phyloP scores from a whole-genome alignment of 148 eudicot species.

The Rhododendron henanense region DNA sequence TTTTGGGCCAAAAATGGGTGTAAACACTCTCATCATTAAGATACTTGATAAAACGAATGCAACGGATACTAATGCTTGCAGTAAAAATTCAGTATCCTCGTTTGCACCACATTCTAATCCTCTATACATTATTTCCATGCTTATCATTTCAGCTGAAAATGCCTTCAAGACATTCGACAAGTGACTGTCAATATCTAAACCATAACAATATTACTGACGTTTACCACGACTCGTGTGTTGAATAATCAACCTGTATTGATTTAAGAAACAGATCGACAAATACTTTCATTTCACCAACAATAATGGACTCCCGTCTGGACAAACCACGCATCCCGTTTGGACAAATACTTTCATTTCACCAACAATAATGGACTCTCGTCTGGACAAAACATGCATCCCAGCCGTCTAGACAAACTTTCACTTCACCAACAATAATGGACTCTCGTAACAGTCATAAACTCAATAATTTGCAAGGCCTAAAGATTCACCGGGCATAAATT shows the following conservation, averaged over 20 bases:
- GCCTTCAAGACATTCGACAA: background rate
- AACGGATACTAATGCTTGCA: background rate
- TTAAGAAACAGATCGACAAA: background rate
- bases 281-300: too few relatives aligned
- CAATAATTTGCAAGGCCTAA: background rate
- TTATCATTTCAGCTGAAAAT: background rate
- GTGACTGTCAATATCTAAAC: background rate
- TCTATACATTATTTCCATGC: background rate
- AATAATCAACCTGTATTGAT: background rate
- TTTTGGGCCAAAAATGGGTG: too few relatives aligned
- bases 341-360: background rate
- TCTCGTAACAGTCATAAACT: too few relatives aligned
- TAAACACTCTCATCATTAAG: background rate
- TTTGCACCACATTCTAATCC: background rate
- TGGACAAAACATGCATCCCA: too few relatives aligned
- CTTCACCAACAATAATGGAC: too few relatives aligned
- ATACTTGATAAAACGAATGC: background rate
- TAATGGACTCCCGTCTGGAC: too few relatives aligned
- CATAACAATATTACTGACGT: too few relatives aligned
- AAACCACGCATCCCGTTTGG: too few relatives aligned
- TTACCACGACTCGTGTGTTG: background rate
- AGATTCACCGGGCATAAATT: background rate
- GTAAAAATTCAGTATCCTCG: background rate
- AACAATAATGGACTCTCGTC: too few relatives aligned
- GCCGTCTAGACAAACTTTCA: too few relatives aligned